Percentiles rank a stretch among this genome's conserved stretches.
phyloP scores from a whole-genome alignment of 768 basidiomycete species.

The Candolleomyces efflorescens region DNA sequence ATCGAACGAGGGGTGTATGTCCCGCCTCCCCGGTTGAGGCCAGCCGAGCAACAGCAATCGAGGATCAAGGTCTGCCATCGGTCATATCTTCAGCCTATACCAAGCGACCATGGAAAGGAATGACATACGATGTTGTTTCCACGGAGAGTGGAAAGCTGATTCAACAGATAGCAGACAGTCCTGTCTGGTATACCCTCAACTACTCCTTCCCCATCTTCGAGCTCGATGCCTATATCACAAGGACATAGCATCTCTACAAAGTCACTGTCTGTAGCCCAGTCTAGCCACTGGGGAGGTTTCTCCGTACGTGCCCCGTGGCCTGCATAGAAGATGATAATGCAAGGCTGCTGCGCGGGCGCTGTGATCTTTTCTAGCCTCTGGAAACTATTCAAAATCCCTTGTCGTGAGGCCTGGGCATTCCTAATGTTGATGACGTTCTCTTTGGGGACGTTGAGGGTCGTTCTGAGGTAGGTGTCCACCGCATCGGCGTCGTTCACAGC shows the following conservation, averaged over 20 bases:
- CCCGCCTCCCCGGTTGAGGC: constrained; percentile 23
- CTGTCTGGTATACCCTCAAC: constrained; percentile 39
- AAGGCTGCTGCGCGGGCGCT: constrained; percentile 15
- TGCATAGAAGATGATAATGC: constrained; percentile 41
- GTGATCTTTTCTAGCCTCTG: constrained; percentile 19
- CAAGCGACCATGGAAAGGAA: neutral
- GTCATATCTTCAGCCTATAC: neutral
- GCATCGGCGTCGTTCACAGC: constrained; percentile 37
- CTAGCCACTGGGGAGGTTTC: constrained; percentile 25
- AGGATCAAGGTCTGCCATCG: constrained; percentile 38
- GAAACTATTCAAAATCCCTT: constrained; percentile 29
- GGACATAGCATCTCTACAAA: constrained; percentile 34
- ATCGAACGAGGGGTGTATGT: constrained; percentile 14
- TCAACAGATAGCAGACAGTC: constrained; percentile 33
- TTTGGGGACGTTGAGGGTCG: constrained; percentile 23
- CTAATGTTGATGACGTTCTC: constrained; percentile 33
- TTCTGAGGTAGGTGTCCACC: constrained; percentile 28
- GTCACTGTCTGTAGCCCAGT: constrained; percentile 21
- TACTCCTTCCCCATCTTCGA: constrained; percentile 3
- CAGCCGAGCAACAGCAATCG: constrained; percentile 43
- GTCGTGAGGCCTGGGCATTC: constrained; percentile 31
- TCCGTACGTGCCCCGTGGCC: constrained; percentile 36
- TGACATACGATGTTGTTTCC: constrained; percentile 41
- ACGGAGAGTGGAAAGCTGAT: constrained; percentile 29
- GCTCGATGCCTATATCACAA: constrained; percentile 21